Conservation (phyloP, 768 basidiomycete species). For the Pulveroboletus ravenelii region DNA sequence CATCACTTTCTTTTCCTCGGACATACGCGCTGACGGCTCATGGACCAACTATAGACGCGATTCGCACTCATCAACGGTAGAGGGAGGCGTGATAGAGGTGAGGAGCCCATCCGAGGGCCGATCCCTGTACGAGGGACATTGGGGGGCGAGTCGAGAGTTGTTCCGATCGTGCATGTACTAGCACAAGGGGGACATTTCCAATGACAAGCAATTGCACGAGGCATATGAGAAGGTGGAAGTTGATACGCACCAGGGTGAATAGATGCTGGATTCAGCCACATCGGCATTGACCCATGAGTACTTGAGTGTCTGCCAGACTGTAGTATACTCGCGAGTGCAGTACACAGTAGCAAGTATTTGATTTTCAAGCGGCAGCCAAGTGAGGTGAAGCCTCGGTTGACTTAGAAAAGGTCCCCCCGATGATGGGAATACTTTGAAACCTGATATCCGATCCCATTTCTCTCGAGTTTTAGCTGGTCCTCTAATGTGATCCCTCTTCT, state of each 20-base stretch:
- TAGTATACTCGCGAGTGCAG: not conserved
- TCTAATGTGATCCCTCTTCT: conserved; percentile 12
- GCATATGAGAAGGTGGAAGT: not conserved
- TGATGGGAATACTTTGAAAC: conserved; percentile 45
- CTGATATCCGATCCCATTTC: conserved; percentile 44
- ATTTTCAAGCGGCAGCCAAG: not conserved
- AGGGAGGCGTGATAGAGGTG: not conserved
- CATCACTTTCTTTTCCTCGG: not conserved
- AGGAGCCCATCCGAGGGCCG: conserved; percentile 14
- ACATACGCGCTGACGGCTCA: not conserved
- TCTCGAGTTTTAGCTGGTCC: conserved; percentile 28
- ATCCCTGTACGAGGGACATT: conserved; percentile 22
- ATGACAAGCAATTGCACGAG: not conserved
- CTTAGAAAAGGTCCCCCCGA: conserved; percentile 10
- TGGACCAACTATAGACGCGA: conserved; percentile 7
- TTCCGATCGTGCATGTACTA: conserved; percentile 22
- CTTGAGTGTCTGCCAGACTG: not conserved
- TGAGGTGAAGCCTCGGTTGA: not conserved
- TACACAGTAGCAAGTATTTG: too few relatives aligned
- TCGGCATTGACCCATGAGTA: not conserved
- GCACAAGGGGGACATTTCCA: conserved; percentile 1
- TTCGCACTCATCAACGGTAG: conserved; percentile 7
- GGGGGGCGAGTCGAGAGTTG: conserved; percentile 22
- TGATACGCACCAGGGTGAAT: not conserved
- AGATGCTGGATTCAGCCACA: not conserved